Conservation (phyloP, 2,329 filamentous ascomycete genomes). For the Trichoderma guizhouense region DNA sequence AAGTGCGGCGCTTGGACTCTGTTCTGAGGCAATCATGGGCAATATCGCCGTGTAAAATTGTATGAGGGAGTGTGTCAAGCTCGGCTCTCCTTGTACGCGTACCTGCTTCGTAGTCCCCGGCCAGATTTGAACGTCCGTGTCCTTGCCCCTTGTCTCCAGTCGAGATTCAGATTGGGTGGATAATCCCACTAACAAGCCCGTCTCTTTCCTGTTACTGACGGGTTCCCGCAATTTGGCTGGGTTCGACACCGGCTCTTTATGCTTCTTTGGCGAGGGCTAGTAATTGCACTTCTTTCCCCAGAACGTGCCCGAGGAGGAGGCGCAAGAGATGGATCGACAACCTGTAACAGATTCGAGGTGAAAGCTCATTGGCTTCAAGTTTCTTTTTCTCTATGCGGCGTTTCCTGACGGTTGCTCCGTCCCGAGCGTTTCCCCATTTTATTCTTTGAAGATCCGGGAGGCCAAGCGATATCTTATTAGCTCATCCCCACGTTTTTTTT, state of each 20-base stretch:
- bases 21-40: background rate
- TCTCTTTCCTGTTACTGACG: background rate
- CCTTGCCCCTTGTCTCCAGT: background rate
- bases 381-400: background rate
- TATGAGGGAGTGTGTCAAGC: background rate
- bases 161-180: background rate
- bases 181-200: background rate
- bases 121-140: background rate
- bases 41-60: background rate
- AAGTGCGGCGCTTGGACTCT: background rate
- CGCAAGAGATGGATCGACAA: constrained; percentile 3
- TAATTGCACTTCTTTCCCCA: background rate
- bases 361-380: background rate
- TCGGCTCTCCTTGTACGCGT: background rate
- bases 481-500: constrained; percentile 18
- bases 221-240: background rate
- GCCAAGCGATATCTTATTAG: background rate
- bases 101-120: no score
- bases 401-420: background rate
- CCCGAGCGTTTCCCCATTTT: background rate
- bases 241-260: background rate
- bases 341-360: background rate
- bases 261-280: background rate
- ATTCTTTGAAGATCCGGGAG: constrained; percentile 3
- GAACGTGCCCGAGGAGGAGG: background rate